A percentile compares a stretch with the other conserved stretches of the same genome.
These are phyloP conservation scores for Botrytis paeoniae DNA, from an alignment of 2,329 filamentous ascomycete genomes.

Conservation along the genomic window DNA sequence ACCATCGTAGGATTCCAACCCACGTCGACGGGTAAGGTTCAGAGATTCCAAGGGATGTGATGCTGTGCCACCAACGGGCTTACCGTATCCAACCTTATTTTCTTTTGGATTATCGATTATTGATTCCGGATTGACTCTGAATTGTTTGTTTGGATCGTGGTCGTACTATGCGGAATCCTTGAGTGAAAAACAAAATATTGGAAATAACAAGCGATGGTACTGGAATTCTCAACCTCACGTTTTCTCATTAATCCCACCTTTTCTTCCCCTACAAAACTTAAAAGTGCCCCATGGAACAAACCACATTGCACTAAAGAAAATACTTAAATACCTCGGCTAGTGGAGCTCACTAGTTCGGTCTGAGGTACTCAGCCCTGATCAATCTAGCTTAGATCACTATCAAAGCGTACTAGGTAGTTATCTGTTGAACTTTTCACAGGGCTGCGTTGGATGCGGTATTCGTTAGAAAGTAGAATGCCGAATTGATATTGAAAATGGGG, in stretches of 20 bases:
- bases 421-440: constrained; percentile 3
- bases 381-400: constrained; percentile 6
- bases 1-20: neutral
- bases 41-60: neutral
- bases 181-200: neutral
- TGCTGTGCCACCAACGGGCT: constrained; percentile 9
- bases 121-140: neutral
- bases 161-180: neutral
- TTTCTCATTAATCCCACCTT: neutral
- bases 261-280: neutral
- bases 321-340: neutral
- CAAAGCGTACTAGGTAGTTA: neutral
- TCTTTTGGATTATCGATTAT: neutral
- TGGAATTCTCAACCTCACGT: neutral
- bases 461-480: neutral
- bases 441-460: neutral
- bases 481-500: neutral
- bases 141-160: neutral
- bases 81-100: constrained; percentile 5
- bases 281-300: neutral
- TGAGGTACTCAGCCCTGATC: constrained; percentile 6
- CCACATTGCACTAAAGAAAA: neutral
- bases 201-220: neutral
- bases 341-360: neutral
- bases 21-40: neutral